These are phyloP conservation scores for Nakazawaea wyomingensis DNA, from an alignment of 805 yeast genomes.

Conservation along the genomic window DNA sequence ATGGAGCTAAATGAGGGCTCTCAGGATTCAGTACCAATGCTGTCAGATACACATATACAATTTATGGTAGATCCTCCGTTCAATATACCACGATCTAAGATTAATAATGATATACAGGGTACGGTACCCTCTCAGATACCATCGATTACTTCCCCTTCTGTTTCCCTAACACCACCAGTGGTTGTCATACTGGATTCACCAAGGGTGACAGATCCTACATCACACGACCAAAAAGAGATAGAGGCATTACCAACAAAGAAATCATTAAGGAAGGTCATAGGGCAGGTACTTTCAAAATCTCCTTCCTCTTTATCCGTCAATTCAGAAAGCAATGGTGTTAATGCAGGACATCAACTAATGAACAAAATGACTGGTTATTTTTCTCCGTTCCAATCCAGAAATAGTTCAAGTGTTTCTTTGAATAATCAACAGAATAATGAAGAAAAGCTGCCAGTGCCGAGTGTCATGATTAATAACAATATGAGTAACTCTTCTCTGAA, in stretches of 20 bases:
- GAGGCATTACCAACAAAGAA: not conserved
- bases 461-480: not conserved
- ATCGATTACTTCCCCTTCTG: not conserved
- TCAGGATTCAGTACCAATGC: not conserved
- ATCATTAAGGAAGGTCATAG: not conserved
- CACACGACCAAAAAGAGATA: too few relatives aligned
- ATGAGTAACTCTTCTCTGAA: too few relatives aligned
- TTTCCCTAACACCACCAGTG: not conserved
- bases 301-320: not conserved
- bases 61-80: not conserved
- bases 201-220: not conserved
- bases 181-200: not conserved
- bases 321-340: not conserved
- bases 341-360: constrained; percentile 2
- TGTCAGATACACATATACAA: not conserved
- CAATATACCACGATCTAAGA: not conserved
- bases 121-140: not conserved
- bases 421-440: not conserved
- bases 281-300: constrained; percentile 1
- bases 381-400: constrained; percentile 7
- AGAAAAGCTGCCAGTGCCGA: not conserved
- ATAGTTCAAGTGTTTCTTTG: constrained; percentile 2
- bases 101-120: not conserved
- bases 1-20: not conserved
- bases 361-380: not conserved